These are phyloP conservation scores for Malassezia vespertilionis DNA, from an alignment of 1,284 basidiomycete genomes.

Conservation along the genomic window DNA sequence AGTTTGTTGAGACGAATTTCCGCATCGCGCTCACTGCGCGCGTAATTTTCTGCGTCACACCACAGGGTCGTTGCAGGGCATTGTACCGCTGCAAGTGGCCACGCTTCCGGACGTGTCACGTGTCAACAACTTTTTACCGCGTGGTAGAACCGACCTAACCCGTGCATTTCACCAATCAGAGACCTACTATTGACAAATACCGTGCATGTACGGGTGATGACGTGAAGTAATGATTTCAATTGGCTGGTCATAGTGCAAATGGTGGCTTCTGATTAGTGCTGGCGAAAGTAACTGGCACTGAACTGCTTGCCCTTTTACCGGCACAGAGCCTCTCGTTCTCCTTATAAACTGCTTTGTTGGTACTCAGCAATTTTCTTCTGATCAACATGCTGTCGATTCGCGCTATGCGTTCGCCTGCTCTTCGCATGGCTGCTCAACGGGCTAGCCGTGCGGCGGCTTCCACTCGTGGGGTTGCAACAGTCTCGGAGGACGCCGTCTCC, in stretches of 20 bases:
- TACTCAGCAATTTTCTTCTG: not conserved
- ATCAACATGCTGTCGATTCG: slow-evolving; percentile 19
- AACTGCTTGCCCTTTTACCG: not conserved
- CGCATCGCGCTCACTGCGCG: too few species aligned
- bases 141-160: not conserved
- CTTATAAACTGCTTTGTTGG: not conserved
- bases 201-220: not conserved
- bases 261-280: slow-evolving; percentile 7
- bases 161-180: not conserved
- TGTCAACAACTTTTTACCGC: too few species aligned
- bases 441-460: slow-evolving; percentile 15
- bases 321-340: not conserved
- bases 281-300: slow-evolving; percentile 1
- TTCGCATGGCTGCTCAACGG: slow-evolving; percentile 16
- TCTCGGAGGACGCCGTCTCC: slow-evolving; percentile 40
- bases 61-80: too few species aligned
- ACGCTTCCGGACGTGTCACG: too few species aligned
- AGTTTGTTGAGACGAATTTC: too few species aligned
- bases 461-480: slow-evolving; percentile 41
- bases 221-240: not conserved
- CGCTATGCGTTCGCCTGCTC: slow-evolving; percentile 20
- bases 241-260: not conserved
- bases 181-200: not conserved
- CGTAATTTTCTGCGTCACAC: too few species aligned
- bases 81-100: too few species aligned